phyloP scores from a whole-genome alignment of 441 rosid genomes.

The Breynia disticha region DNA sequence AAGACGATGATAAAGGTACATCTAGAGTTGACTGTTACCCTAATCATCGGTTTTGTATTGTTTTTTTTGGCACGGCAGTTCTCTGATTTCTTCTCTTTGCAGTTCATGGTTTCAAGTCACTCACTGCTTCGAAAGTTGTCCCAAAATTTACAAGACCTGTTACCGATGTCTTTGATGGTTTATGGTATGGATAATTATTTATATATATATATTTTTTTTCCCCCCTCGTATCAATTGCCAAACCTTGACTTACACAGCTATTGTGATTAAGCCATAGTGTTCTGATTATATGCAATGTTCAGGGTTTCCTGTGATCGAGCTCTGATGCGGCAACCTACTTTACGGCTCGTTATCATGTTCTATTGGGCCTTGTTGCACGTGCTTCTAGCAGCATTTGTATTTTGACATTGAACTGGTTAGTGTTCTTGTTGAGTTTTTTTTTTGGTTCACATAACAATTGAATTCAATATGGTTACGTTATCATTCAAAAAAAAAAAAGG shows the following conservation, averaged over 20 bases:
- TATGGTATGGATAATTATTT: slow-evolving; percentile 49
- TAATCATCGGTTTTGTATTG: not conserved
- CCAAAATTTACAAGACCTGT: slow-evolving; percentile 84
- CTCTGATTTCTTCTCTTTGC: slow-evolving; percentile 4
- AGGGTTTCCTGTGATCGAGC: slow-evolving; percentile 99
- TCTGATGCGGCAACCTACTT: slow-evolving; percentile 85
- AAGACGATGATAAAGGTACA: slow-evolving; percentile 95
- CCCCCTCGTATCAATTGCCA: slow-evolving; percentile 3
- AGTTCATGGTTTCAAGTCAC: slow-evolving; percentile 98
- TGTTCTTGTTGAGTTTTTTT: not conserved
- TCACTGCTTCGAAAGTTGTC: slow-evolving; percentile 67
- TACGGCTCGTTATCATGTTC: slow-evolving; percentile 77
- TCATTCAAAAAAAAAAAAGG: no score
- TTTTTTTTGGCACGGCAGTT: not conserved
- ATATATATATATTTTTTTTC: not conserved
- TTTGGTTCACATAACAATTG: not conserved
- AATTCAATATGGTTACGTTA: no score
- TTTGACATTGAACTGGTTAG: slow-evolving; percentile 45
- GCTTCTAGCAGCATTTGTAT: slow-evolving; percentile 60
- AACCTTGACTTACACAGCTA: not conserved
- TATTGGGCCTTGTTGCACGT: slow-evolving; percentile 93
- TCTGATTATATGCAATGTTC: slow-evolving; percentile 8
- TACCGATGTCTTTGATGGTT: slow-evolving; percentile 80
- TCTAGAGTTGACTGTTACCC: not conserved
- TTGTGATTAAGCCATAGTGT: slow-evolving; percentile 7